Conservation (phyloP, 1,284 basidiomycete genomes). For the Ustilago tritici region DNA sequence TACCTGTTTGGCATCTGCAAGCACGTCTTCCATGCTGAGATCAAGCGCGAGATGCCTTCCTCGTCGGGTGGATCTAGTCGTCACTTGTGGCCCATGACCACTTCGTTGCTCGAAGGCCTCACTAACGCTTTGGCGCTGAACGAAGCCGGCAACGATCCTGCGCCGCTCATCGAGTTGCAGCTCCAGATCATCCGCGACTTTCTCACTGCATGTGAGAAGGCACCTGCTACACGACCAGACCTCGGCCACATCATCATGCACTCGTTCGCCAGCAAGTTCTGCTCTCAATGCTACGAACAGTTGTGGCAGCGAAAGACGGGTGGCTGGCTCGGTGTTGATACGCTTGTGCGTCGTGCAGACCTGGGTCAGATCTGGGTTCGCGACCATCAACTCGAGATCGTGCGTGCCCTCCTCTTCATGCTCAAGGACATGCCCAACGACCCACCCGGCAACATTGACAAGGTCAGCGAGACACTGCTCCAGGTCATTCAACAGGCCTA, state of each 20-base stretch:
- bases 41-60: slow-evolving; percentile 70
- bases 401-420: slow-evolving; percentile 90
- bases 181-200: slow-evolving; percentile 62
- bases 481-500: slow-evolving; percentile 76
- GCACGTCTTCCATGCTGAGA: slow-evolving; percentile 75
- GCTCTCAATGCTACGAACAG: slow-evolving; percentile 68
- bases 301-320: slow-evolving; percentile 69
- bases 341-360: slow-evolving; percentile 70
- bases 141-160: slow-evolving; percentile 66
- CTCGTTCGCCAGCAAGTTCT: slow-evolving; percentile 65
- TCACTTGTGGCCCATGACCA: slow-evolving; percentile 74
- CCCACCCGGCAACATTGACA: slow-evolving; percentile 83
- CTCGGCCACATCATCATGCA: slow-evolving; percentile 65
- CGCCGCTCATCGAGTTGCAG: slow-evolving; percentile 56
- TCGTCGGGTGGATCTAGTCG: slow-evolving; percentile 72
- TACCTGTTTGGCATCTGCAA: slow-evolving; percentile 79
- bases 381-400: slow-evolving; percentile 89
- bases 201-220: slow-evolving; percentile 51
- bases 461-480: slow-evolving; percentile 83
- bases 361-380: slow-evolving; percentile 80
- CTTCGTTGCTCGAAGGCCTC: slow-evolving; percentile 64
- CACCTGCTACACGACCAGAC: slow-evolving; percentile 58
- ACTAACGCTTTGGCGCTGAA: slow-evolving; percentile 58
- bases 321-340: slow-evolving; percentile 67
- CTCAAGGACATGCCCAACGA: slow-evolving; percentile 96